phyloP scores from a whole-genome alignment of 352 stramenopile species.

The Phytophthora foliorum region DNA sequence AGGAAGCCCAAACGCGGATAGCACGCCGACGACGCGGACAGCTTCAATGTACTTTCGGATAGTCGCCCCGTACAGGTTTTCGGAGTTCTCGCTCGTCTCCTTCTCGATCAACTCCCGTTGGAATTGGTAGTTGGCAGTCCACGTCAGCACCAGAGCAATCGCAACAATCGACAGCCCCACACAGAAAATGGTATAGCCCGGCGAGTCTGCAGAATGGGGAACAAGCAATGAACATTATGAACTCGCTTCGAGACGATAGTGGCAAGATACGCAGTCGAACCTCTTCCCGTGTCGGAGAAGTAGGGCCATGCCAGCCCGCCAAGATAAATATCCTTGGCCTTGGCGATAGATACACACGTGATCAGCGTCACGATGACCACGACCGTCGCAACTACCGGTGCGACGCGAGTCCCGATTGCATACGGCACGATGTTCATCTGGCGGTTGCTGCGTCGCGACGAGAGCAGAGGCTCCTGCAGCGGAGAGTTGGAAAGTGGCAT shows the following conservation, averaged over 20 bases:
- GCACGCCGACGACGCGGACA: conserved; percentile 40
- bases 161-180: conserved; percentile 41
- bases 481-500: conserved; percentile 27
- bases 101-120: conserved; percentile 41
- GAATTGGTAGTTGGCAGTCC: conserved; percentile 58
- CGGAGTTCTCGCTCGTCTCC: conserved; percentile 18
- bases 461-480: conserved; percentile 8
- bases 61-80: conserved; percentile 3
- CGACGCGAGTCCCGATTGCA: conserved; percentile 24
- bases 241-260: conserved; percentile 1
- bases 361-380: conserved; percentile 48
- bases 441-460: background rate
- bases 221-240: background rate
- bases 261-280: conserved; percentile 13
- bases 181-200: conserved; percentile 53
- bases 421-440: conserved; percentile 12
- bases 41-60: conserved; percentile 27
- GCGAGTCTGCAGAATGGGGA: conserved; percentile 27
- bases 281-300: conserved; percentile 61
- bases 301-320: conserved; percentile 64
- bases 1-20: conserved; percentile 52
- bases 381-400: conserved; percentile 45
- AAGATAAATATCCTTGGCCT: conserved; percentile 48
- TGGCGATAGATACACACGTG: conserved; percentile 54
- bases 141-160: conserved; percentile 47